Conservation (phyloP, 192 early-diverging fungal genomes). For the Backusella parvicylindrica region DNA sequence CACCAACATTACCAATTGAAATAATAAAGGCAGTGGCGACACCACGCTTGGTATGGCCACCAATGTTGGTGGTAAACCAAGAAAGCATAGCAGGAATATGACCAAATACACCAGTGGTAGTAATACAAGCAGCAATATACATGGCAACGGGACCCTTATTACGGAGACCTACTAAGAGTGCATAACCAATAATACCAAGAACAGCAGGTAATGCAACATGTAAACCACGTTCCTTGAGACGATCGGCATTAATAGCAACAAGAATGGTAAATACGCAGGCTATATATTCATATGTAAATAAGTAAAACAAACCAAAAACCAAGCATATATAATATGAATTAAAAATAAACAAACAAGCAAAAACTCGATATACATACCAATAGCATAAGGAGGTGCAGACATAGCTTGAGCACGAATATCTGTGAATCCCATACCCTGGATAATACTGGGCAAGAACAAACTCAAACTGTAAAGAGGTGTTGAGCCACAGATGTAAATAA, state of each 20-base stretch:
- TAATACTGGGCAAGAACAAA: conserved; percentile 70
- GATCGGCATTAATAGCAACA: conserved; percentile 36
- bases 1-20: conserved; percentile 69
- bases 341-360: neutral
- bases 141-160: conserved; percentile 25
- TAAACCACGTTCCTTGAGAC: conserved; percentile 41
- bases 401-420: conserved; percentile 43
- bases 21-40: conserved; percentile 64
- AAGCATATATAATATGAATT: no score
- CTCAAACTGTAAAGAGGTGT: conserved; percentile 63
- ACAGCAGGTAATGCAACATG: conserved; percentile 38
- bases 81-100: conserved; percentile 59
- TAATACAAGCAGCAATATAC: conserved; percentile 41
- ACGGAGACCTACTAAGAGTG: conserved; percentile 39
- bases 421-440: conserved; percentile 63
- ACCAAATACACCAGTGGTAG: conserved; percentile 43
- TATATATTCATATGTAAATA: neutral
- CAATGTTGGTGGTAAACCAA: conserved; percentile 65
- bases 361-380: conserved; percentile 26
- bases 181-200: conserved; percentile 46
- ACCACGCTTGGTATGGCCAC: conserved; percentile 70
- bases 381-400: conserved; percentile 49
- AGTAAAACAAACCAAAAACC: neutral
- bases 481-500: conserved; percentile 62
- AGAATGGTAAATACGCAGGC: conserved; percentile 29